These are phyloP conservation scores for Musa acuminata DNA, from an alignment of 176 grass and related monocot genomes.

Conservation along the genomic window DNA sequence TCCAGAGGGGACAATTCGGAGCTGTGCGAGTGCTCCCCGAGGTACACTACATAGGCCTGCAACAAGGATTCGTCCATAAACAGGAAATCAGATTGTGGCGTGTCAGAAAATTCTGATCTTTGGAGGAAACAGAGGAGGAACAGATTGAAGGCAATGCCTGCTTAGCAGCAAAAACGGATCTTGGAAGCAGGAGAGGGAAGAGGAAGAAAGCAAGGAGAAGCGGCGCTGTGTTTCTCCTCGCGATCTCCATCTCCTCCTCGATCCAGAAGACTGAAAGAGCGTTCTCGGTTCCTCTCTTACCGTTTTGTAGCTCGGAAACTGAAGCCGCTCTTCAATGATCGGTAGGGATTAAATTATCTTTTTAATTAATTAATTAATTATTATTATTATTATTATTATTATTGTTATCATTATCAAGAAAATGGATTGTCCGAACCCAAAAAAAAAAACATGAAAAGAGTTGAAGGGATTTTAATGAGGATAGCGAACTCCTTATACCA, in stretches of 20 bases:
- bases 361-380: no score
- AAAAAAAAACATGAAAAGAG: no score
- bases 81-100: neutral
- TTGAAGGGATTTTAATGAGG: no score
- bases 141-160: neutral
- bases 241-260: neutral
- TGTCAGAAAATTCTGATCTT: neutral
- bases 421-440: no score
- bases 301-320: no score
- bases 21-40: constrained; percentile 38
- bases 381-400: no score
- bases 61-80: neutral
- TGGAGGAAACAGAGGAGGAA: neutral
- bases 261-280: neutral
- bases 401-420: no score
- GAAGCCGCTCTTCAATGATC: no score
- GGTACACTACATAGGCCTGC: constrained; percentile 70
- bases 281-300: no score
- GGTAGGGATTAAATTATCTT: no score
- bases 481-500: no score
- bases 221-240: neutral
- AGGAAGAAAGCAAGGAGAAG: neutral
- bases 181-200: neutral
- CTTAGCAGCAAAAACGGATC: neutral
- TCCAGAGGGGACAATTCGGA: constrained; percentile 9